Conservation (phyloP, 106 monocot species). For the Platanthera zijinensis region DNA sequence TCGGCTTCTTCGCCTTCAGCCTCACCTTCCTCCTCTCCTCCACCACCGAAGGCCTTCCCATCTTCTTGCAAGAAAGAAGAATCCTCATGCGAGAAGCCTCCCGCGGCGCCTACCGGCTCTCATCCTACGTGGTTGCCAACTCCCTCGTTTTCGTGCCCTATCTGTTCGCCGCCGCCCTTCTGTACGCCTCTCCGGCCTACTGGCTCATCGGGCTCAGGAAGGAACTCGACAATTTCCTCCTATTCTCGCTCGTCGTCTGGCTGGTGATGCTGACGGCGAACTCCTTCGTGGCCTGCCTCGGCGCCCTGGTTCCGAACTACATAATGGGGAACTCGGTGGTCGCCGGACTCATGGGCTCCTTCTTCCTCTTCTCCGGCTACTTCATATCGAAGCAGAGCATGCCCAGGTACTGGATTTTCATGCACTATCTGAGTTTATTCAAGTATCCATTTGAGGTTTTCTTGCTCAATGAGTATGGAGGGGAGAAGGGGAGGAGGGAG, state of each 20-base stretch:
- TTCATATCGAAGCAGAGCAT: constrained; percentile 74
- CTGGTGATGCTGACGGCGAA: constrained; percentile 84
- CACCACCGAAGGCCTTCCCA: constrained; percentile 70
- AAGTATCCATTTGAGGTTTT: constrained; percentile 95
- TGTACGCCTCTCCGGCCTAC: constrained; percentile 74
- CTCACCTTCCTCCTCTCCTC: constrained; percentile 88
- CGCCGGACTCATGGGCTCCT: constrained; percentile 74
- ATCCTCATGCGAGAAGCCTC: constrained; percentile 66
- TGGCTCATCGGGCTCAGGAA: constrained; percentile 61
- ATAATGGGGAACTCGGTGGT: constrained; percentile 86
- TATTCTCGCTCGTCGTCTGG: constrained; percentile 74
- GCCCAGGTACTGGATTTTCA: constrained; percentile 88
- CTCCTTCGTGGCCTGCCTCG: constrained; percentile 78
- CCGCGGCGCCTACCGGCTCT: constrained; percentile 76
- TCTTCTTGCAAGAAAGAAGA: constrained; percentile 71
- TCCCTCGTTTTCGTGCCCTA: constrained; percentile 60
- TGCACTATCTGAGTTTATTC: constrained; percentile 95
- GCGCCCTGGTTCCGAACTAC: constrained; percentile 83
- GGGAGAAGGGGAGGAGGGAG: constrained; percentile 27
- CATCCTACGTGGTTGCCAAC: constrained; percentile 73
- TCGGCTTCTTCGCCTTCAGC: constrained; percentile 92
- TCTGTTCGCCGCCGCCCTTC: constrained; percentile 42
- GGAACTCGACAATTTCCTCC: constrained; percentile 48
- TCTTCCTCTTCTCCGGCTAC: constrained; percentile 97
- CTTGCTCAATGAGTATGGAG: constrained; percentile 75